Evolutionary conservation across 2,329 filamentous ascomycete genomes (phyloP).

Genomic region (Arthrobotrys entomopaga): DNA sequence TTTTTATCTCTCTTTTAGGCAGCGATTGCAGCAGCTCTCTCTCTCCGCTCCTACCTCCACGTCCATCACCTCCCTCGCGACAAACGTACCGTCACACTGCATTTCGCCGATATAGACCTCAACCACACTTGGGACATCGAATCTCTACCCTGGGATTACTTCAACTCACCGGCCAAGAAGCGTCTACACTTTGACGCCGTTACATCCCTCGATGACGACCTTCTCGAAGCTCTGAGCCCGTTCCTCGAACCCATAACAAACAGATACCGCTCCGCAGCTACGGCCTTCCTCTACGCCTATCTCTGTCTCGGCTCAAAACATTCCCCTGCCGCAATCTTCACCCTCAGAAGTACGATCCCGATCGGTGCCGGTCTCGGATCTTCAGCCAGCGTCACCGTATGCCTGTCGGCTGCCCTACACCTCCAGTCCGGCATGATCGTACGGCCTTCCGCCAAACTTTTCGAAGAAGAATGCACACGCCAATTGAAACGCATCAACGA

Average conservation of each 20-base stretch:
- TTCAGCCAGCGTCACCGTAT: conserved; percentile 93
- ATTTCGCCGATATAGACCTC: conserved; percentile 90
- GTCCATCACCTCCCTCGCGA: conserved; percentile 89
- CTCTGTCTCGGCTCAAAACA: conserved; percentile 82
- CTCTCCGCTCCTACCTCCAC: conserved; percentile 93
- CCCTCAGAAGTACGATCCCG: conserved; percentile 90
- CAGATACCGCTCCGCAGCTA: conserved; percentile 82
- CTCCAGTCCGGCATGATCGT: conserved; percentile 88
- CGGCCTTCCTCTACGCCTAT: conserved; percentile 91
- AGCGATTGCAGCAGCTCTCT: conserved; percentile 93
- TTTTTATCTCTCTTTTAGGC: conserved; percentile 66
- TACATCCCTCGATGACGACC: conserved; percentile 82
- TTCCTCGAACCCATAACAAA: conserved; percentile 78
- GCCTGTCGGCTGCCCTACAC: conserved; percentile 82
- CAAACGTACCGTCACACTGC: conserved; percentile 83
- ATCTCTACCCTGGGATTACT: conserved; percentile 84
- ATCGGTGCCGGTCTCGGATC: conserved; percentile 91
- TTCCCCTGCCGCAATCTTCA: conserved; percentile 85
- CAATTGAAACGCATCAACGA: conserved; percentile 96
- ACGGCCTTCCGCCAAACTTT: conserved; percentile 91
- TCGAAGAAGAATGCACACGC: conserved; percentile 82
- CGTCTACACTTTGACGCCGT: conserved; percentile 94
- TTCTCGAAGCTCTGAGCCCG: conserved; percentile 82
- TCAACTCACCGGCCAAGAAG: conserved; percentile 84
- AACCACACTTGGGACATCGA: conserved; percentile 95